Conservation (phyloP, 805 yeast genomes). For the Candida railenensis region DNA sequence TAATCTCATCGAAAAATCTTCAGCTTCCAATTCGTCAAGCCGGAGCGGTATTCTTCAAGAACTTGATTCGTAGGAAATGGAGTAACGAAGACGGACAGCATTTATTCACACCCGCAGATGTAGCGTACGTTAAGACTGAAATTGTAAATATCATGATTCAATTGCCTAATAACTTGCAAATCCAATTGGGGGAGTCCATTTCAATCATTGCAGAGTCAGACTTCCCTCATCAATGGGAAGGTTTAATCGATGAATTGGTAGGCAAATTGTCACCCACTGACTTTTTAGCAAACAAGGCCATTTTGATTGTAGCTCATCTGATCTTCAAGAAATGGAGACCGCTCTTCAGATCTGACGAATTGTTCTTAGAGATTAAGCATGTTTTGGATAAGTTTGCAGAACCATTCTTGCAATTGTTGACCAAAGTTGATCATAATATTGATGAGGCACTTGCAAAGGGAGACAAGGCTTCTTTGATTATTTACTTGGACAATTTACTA, state of each 20-base stretch:
- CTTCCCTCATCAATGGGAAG: slow-evolving; percentile 89
- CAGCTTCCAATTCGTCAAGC: slow-evolving; percentile 70
- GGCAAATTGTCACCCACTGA: slow-evolving; percentile 62
- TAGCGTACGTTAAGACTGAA: slow-evolving; percentile 65
- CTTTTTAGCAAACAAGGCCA: slow-evolving; percentile 76
- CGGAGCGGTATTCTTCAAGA: slow-evolving; percentile 87
- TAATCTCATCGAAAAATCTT: slow-evolving; percentile 63
- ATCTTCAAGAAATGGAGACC: slow-evolving; percentile 98
- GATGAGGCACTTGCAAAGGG: slow-evolving; percentile 33
- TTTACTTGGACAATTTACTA: slow-evolving; percentile 68
- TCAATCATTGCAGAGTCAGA: slow-evolving; percentile 93
- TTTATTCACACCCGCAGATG: slow-evolving; percentile 59
- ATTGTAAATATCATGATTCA: slow-evolving; percentile 84
- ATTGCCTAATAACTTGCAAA: slow-evolving; percentile 74
- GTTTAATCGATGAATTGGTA: slow-evolving; percentile 72
- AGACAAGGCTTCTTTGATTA: slow-evolving; percentile 50
- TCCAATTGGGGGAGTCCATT: slow-evolving; percentile 94
- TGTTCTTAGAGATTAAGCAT: slow-evolving; percentile 81
- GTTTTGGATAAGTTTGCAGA: slow-evolving; percentile 80
- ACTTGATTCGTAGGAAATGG: slow-evolving; percentile 83
- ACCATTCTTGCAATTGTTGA: slow-evolving; percentile 74
- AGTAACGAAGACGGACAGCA: slow-evolving; percentile 86
- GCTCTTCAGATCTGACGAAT: slow-evolving; percentile 83
- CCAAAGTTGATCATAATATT: slow-evolving; percentile 66
- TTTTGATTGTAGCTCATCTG: slow-evolving; percentile 88